Evolutionary conservation across 495 filamentous ascomycete species (phyloP).

Genomic region (Cercophora newfieldiana): DNA sequence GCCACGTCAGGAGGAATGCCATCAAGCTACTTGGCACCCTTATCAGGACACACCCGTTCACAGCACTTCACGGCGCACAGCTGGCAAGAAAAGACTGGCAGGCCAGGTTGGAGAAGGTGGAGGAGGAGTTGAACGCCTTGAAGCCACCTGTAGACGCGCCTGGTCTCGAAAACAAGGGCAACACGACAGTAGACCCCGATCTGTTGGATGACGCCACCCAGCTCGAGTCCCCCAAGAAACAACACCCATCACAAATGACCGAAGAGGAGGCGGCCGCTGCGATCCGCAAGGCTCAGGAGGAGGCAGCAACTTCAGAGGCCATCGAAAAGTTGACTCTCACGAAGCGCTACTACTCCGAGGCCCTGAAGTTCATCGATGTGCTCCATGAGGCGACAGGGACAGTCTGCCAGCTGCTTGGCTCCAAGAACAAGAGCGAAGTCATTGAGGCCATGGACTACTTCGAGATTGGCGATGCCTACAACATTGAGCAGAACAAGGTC

Average conservation of each 20-base stretch:
- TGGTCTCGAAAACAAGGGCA: constrained; percentile 62
- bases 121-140: constrained; percentile 76
- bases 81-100: constrained; percentile 84
- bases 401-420: constrained; percentile 83
- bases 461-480: constrained; percentile 89
- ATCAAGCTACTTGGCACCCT: constrained; percentile 88
- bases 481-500: constrained; percentile 83
- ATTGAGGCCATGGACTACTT: constrained; percentile 99
- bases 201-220: constrained; percentile 89
- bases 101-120: constrained; percentile 71
- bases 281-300: constrained; percentile 69
- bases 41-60: constrained; percentile 91
- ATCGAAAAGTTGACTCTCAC: constrained; percentile 85
- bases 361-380: constrained; percentile 92
- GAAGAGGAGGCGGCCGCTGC: constrained; percentile 57
- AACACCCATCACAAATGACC: constrained; percentile 52
- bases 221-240: constrained; percentile 62
- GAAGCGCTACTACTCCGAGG: constrained; percentile 85
- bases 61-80: constrained; percentile 85
- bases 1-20: constrained; percentile 91
- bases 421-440: constrained; percentile 95
- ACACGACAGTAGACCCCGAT: constrained; percentile 65
- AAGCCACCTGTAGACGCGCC: constrained; percentile 77
- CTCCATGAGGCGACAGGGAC: constrained; percentile 75
- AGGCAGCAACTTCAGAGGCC: constrained; percentile 67